Percentiles rank a stretch among this genome's conserved stretches.
These are phyloP conservation scores for Trametes coccinea DNA, from an alignment of 768 basidiomycete species.

Conservation along the genomic window DNA sequence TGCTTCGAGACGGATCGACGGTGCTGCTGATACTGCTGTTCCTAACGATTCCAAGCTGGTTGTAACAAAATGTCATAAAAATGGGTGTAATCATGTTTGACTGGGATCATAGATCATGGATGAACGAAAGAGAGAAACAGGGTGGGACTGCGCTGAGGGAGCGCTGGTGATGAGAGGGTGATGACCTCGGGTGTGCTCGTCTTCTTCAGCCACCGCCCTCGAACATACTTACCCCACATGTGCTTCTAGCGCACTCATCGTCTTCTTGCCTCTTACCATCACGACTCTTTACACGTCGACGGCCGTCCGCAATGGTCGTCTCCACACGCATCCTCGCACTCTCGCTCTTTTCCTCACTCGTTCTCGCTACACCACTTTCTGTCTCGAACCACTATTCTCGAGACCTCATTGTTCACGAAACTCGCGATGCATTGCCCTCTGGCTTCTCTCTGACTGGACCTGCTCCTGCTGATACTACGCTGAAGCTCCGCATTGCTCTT, in stretches of 20 bases:
- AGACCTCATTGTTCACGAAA: conserved; percentile 21
- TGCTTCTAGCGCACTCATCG: no score
- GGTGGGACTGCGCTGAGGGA: no score
- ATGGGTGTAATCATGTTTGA: no score
- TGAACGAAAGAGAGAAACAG: no score
- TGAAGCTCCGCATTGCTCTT: conserved; percentile 33
- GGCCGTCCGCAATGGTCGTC: conserved; percentile 13
- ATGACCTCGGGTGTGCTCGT: not conserved
- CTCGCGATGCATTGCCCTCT: conserved; percentile 8
- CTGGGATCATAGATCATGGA: no score
- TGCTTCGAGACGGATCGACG: no score
- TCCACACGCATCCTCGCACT: conserved; percentile 18
- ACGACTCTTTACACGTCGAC: not conserved
- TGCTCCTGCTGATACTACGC: conserved; percentile 19
- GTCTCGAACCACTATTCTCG: conserved; percentile 1
- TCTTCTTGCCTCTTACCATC: not conserved
- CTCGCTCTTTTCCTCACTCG: conserved; percentile 14
- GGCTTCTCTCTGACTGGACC: conserved; percentile 22
- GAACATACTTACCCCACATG: no score
- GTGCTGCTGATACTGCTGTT: no score
- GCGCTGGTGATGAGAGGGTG: no score
- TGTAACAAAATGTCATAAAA: no score
- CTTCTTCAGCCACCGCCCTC: no score
- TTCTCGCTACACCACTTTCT: conserved; percentile 13
- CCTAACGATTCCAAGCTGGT: no score